Evolutionary conservation across 2,329 filamentous ascomycete genomes (phyloP).

Genomic region (Pseudocercospora cruenta): DNA sequence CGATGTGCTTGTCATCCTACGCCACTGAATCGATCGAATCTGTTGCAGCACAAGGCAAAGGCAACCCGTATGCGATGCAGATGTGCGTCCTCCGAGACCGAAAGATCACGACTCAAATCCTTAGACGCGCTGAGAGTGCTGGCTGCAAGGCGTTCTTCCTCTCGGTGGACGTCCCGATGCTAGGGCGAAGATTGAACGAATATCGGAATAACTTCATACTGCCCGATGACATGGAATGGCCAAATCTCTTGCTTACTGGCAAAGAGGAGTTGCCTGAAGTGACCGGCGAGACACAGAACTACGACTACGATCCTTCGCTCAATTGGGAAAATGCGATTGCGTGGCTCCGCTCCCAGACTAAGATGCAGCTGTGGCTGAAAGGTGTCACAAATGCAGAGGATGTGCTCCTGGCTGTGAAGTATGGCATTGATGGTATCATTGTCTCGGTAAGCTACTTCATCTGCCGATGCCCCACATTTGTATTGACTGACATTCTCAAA

Average conservation of each 20-base stretch:
- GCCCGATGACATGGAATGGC: slow-evolving; percentile 25
- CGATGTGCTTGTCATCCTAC: slow-evolving; percentile 55
- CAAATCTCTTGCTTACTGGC: slow-evolving; percentile 30
- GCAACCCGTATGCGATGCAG: slow-evolving; percentile 57
- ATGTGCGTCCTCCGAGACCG: slow-evolving; percentile 58
- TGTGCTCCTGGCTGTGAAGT: slow-evolving; percentile 48
- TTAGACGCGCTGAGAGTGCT: slow-evolving; percentile 36
- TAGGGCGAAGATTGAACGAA: slow-evolving; percentile 59
- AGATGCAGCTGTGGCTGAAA: slow-evolving; percentile 53
- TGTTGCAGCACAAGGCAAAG: slow-evolving; percentile 47
- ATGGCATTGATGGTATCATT: slow-evolving; percentile 46
- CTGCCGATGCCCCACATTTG: too few species aligned
- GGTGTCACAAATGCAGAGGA: slow-evolving; percentile 46
- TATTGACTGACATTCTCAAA: too few species aligned
- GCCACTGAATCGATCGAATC: slow-evolving; percentile 54
- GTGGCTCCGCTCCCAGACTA: slow-evolving; percentile 53
- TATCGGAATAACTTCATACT: slow-evolving; percentile 56
- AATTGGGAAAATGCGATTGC: slow-evolving; percentile 54
- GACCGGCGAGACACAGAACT: too few species aligned
- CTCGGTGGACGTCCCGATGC: slow-evolving; percentile 58
- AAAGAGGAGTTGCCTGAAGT: slow-evolving; percentile 17
- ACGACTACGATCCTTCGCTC: slow-evolving; percentile 37
- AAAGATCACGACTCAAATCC: slow-evolving; percentile 49
- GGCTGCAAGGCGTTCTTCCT: slow-evolving; percentile 61
- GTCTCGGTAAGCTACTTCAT: slow-evolving; percentile 40